Evolutionary conservation across 805 yeast species (phyloP).

Genomic region (Danielia oregonensis): DNA sequence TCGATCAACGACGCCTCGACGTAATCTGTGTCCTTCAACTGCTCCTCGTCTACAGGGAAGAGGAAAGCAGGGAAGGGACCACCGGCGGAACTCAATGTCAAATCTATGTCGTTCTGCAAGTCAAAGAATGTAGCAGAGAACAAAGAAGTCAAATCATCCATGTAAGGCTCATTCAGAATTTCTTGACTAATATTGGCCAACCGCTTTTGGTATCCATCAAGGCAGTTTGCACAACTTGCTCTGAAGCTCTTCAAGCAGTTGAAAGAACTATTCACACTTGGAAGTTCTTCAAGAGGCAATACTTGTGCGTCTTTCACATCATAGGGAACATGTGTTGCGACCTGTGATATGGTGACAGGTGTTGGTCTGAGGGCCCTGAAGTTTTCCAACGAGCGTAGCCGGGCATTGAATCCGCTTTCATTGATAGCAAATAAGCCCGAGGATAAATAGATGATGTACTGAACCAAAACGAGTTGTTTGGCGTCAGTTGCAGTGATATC

Average conservation of each 20-base stretch:
- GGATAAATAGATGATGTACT: conserved; percentile 30
- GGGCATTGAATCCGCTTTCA: conserved; percentile 27
- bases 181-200: conserved; percentile 25
- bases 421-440: conserved; percentile 35
- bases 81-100: conserved; percentile 13
- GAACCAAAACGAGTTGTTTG: conserved; percentile 25
- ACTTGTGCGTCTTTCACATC: conserved; percentile 33
- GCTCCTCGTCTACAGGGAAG: conserved; percentile 7
- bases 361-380: conserved; percentile 24
- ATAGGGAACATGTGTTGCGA: conserved; percentile 40
- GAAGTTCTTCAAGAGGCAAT: conserved; percentile 28
- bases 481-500: neutral
- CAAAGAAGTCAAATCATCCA: conserved; percentile 20
- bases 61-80: conserved; percentile 5
- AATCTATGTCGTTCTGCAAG: conserved; percentile 21
- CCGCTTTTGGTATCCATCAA: conserved; percentile 38
- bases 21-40: conserved; percentile 15
- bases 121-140: conserved; percentile 19
- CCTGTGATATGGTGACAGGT: conserved; percentile 25
- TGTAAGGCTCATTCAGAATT: conserved; percentile 13
- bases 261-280: conserved; percentile 19
- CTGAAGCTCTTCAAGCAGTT: conserved; percentile 27
- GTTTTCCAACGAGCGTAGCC: conserved; percentile 25
- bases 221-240: conserved; percentile 22
- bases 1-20: conserved; percentile 33